Percentiles rank a stretch among this genome's conserved stretches.
Conservation (phyloP, 1,284 basidiomycete species). For the Leccinum pachyderme region DNA sequence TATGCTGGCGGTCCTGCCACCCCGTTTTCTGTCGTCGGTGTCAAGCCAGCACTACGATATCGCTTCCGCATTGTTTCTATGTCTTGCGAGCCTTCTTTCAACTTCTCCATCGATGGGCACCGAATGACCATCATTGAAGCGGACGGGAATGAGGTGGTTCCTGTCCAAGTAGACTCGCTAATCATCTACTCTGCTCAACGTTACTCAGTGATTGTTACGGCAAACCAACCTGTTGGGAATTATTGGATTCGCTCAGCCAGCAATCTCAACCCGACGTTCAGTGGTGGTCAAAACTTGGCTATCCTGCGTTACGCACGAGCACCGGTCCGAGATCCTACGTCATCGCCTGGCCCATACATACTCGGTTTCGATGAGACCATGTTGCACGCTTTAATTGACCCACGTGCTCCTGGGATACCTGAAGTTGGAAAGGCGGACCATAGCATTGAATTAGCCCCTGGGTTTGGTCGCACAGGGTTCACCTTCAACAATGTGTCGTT, state of each 20-base stretch:
- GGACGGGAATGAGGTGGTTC: conserved; percentile 44
- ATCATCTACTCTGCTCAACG: conserved; percentile 41
- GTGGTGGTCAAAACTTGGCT: conserved; percentile 45
- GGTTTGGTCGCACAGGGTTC: conserved; percentile 1
- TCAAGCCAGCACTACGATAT: conserved; percentile 26
- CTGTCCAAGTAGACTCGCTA: conserved; percentile 41
- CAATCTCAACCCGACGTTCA: conserved; percentile 23
- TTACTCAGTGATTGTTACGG: conserved; percentile 38
- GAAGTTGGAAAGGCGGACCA: conserved; percentile 30
- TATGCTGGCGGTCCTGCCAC: conserved; percentile 35
- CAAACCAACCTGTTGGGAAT: conserved; percentile 36
- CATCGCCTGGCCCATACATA: conserved; percentile 31
- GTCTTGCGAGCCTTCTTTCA: conserved; percentile 37
- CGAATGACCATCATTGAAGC: conserved; percentile 47
- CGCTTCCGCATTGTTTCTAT: conserved; percentile 37
- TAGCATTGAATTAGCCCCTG: conserved; percentile 20
- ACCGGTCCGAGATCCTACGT: conserved; percentile 40
- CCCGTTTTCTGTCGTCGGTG: conserved; percentile 35
- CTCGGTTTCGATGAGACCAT: conserved; percentile 30
- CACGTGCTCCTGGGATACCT: conserved; percentile 32
- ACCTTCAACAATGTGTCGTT: conserved; percentile 21
- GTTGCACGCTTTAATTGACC: conserved; percentile 36
- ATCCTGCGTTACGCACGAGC: conserved; percentile 56
- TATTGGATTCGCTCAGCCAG: conserved; percentile 44
- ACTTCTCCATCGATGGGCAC: conserved; percentile 43